Percentiles rank a stretch among this genome's conserved stretches.
phyloP scores from a whole-genome alignment of 192 early-diverging fungal genomes.

The Entomortierella lignicola region DNA sequence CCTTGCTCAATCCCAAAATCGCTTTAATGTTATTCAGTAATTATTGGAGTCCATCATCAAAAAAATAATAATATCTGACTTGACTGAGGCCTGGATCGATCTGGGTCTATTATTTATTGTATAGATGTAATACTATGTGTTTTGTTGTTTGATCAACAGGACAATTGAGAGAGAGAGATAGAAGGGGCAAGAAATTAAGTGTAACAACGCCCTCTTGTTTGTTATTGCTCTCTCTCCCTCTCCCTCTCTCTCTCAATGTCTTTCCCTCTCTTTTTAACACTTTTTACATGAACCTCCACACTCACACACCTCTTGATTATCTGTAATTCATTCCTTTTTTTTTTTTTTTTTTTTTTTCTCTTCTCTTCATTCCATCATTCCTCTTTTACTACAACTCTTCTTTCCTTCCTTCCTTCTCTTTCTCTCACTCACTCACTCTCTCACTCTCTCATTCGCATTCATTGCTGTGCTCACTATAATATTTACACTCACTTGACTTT shows the following conservation, averaged over 20 bases:
- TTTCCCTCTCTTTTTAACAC: neutral
- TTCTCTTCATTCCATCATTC: neutral
- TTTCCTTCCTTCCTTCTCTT: neutral
- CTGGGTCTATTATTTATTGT: no score
- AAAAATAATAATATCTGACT: no score
- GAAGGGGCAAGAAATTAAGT: neutral
- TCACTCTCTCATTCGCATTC: neutral
- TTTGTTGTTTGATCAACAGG: no score
- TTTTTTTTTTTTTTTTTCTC: neutral
- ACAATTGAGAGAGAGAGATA: no score
- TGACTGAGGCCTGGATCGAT: no score
- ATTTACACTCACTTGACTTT: neutral
- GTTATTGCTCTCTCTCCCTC: neutral
- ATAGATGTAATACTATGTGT: no score
- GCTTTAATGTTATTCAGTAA: no score
- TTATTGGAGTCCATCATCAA: no score
- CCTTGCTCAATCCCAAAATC: no score
- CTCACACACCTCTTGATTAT: neutral
- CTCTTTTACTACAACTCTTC: neutral
- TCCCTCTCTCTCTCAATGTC: neutral
- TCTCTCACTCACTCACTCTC: slow-evolving; percentile 2
- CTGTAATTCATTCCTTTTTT: neutral
- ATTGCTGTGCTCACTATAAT: neutral
- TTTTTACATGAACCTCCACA: neutral
- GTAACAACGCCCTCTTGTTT: no score